Base-by-base conservation (phyloP, 2,329 filamentous ascomycete genomes). In the Cladosporium velox region DNA sequence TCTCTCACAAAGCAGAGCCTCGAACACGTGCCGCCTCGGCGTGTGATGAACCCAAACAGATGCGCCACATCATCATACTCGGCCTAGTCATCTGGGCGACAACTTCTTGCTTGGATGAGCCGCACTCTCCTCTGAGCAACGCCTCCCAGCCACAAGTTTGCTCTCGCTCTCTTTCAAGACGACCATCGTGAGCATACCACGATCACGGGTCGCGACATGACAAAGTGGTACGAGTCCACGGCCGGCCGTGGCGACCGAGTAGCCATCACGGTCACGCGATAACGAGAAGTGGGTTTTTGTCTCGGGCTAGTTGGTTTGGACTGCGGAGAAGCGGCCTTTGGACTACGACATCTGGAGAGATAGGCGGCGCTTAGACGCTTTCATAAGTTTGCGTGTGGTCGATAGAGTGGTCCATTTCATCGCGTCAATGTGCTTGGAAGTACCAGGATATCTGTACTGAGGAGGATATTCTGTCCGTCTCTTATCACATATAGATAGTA, bases 181-280 rank as follows among this genome's bases (percentile, higher is more conserved):
- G n/a, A 21, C n/a, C 41, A 21, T 47, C 41, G n/a, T 15, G 49
- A 30, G 49, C 49, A 21, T 14, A 30, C 49, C 8, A n/a, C n/a
- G 10, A 10, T 47, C 41, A 47, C 41, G 41, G n/a, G 41, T 24
- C 21, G n/a, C 6, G 41, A 47, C 41, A 47, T 11, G 41, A 47
- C 41, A 47, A 47, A 47, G 41, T 47, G 41, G 41, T 47, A 47
- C 49, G 49, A 30, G 49, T n/a, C 30, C 34, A 35, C 34, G 34
- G 34, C 34, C 41, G 52, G 32, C 28, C 32, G 52, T 55, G 52
- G 52, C 52, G 57, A 26, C 41, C 57, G 21, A 24, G 21, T 24
- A 26, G 32, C 61, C 61, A 64, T 47, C 61, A 64, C 26, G 61
- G 61, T 64, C 61, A 55, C 61, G 61, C 61, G 61, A 64, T 64